Base-by-base conservation (phyloP, 768 basidiomycete species). In the Nevesoporus exiguus region DNA sequence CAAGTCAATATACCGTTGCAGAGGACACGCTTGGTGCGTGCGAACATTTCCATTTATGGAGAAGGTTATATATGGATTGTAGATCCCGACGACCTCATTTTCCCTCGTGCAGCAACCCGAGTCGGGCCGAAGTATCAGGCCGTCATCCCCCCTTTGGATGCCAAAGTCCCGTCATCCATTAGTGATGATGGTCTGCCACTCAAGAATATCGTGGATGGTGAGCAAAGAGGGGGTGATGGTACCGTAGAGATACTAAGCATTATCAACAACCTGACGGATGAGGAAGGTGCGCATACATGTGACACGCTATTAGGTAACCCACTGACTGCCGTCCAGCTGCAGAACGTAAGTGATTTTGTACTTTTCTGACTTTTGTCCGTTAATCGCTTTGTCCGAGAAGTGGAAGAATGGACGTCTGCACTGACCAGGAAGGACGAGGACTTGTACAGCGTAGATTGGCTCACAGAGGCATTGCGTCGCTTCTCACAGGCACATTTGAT, bases 1-100 rank as follows among this genome's bases (percentile, higher is more conserved):
- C n/a, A 68, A 96, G 93, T 25, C 82, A 87, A 73, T 88, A 94
- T 72, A 97, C 93, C 5, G 81, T 91, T 47, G 93, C 92, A 30
- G 90, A 93, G 70, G 94, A 97, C 71, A 92, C 93, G 22, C 77
- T 95, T 45, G 90, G 92, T 90, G 62, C 63, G 80, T 68, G 56
- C 52, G 56, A 37, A 51, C 57, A 39, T 57, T 57, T 8, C 52
- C 49, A 33, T 50, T 56, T 45, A 54, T 57, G 43, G 61, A 45
- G 29, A 55, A 49, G 9, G 59, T 71, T 66, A 60, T 62, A 64
- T 64, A 58, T 66, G 61, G 68, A 62, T 55, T 51, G 59, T 70
- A 94, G 96, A 98, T 77, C 85, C 92, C 44, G 93, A 99, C 70
- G 96, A 99, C 74, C 83, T 93, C 55, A 96, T 98, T 68, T 98